A percentile compares a stretch with the other conserved stretches of the same genome.
These are phyloP conservation scores for Seiridium unicorne DNA, from an alignment of 2,329 filamentous ascomycete species.

Conservation along the genomic window DNA sequence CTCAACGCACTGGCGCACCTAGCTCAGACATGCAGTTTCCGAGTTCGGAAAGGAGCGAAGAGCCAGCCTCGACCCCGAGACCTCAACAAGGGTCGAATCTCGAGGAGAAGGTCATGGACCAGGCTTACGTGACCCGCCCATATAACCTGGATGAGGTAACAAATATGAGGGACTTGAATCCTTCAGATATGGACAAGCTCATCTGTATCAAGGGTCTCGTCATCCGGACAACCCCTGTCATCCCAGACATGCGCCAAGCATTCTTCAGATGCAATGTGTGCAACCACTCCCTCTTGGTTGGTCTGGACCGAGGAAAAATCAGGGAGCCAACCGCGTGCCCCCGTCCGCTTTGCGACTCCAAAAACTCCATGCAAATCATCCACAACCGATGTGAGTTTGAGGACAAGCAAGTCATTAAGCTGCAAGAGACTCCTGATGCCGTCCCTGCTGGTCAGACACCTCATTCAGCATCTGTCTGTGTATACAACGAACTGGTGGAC, in stretches of 20 bases:
- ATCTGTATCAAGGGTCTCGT: constrained; percentile 94
- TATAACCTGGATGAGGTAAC: constrained; percentile 84
- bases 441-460: constrained; percentile 96
- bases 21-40: constrained; percentile 78
- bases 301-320: constrained; percentile 94
- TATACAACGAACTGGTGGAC: constrained; percentile 96
- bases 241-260: constrained; percentile 98
- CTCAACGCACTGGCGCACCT: constrained; percentile 54
- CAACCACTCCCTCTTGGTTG: constrained; percentile 85
- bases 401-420: constrained; percentile 98
- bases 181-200: constrained; percentile 92
- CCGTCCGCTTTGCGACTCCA: constrained; percentile 73
- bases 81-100: constrained; percentile 54
- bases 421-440: constrained; percentile 94
- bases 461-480: constrained; percentile 93
- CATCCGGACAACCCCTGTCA: constrained; percentile 92
- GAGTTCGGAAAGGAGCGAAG: constrained; percentile 71
- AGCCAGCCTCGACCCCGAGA: constrained; percentile 38
- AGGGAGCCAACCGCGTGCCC: constrained; percentile 90
- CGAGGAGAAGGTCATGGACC: constrained; percentile 78
- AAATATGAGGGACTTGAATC: constrained; percentile 92
- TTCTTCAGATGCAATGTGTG: constrained; percentile 96
- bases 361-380: constrained; percentile 97
- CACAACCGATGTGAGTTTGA: constrained; percentile 94
- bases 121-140: constrained; percentile 81